Evolutionary conservation across 306 rosid species (phyloP), one percentile per base, ranked within the genome.

Genomic region (Pterocarpus macrocarpus): DNA sequence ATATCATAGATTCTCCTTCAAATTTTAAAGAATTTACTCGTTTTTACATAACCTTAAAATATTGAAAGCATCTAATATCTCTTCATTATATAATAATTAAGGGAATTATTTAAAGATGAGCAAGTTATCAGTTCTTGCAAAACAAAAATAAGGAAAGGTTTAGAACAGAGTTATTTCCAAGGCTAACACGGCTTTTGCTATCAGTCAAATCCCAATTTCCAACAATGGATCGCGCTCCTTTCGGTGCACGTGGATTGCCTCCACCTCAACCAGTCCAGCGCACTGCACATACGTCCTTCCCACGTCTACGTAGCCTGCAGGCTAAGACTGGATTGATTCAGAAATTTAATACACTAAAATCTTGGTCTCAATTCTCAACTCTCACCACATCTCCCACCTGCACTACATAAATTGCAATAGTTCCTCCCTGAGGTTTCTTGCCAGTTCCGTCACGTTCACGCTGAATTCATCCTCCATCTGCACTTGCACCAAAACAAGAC

Each of bases 381-480:
- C 64, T 36, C 35, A 45, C 11, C 15, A 30, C 43, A n/a, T 7
- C 41, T 14, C n/a, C 7, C 14, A 15, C 45, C 33, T 2, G 30
- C 39, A 11, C 72, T 80, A 85, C 71, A 73, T 83, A 57, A 72
- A 64, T 65, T 85, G 84, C 85, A 56, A 69, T 58, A 88, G 73
- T 71, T 85, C 89, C 71, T 58, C 56, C 64, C 86, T 82, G 5
- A 91, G 43, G 22, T 44, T 80, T 74, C 70, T 83, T 28, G 84
- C 86, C 8, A 94, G 71, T 72, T 89, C 92, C 83, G 80, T 59
- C 75, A 75, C 73, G 17, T 85, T 66, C 86, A 85, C 62, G 33
- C 71, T 82, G 80, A 83, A 86, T 38, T 84, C 90, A 8, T 83
- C 81, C 6, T 90, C 91, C 92, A 84, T 82, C 98, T 94, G 90